Conservation (phyloP, 1,284 basidiomycete species). For the Termitomyces sp. region DNA sequence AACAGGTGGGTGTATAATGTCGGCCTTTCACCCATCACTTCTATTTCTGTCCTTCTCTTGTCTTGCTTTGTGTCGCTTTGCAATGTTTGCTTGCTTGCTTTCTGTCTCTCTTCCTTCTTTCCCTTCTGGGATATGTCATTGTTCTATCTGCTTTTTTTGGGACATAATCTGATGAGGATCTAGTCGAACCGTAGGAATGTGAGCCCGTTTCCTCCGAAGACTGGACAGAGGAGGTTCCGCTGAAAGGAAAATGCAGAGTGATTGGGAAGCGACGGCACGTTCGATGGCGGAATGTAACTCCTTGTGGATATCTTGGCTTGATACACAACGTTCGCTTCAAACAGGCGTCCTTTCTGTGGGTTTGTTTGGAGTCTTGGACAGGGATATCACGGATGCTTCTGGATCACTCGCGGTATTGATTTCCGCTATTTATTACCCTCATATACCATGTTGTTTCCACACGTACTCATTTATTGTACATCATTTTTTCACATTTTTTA, state of each 20-base stretch:
- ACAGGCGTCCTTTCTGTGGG: not conserved
- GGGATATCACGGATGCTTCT: no score
- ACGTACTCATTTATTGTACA: not conserved
- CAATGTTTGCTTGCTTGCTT: not conserved
- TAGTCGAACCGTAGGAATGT: not conserved
- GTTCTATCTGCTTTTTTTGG: not conserved
- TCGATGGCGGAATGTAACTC: not conserved
- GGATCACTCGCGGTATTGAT: not conserved
- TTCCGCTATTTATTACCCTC: not conserved
- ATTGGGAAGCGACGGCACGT: not conserved
- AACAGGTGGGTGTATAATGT: slow-evolving; percentile 14
- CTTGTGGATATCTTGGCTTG: slow-evolving; percentile 6
- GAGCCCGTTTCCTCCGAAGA: not conserved
- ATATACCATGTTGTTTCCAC: no score
- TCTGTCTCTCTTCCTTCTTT: not conserved
- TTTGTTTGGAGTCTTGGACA: not conserved
- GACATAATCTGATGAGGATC: slow-evolving; percentile 5
- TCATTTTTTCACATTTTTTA: no score
- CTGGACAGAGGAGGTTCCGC: slow-evolving; percentile 6
- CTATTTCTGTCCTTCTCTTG: not conserved
- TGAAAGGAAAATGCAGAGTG: not conserved
- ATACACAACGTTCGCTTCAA: no score
- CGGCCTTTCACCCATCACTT: not conserved
- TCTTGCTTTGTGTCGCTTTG: not conserved
- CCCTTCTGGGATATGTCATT: not conserved